A percentile compares a stretch with the other conserved stretches of the same genome.
phyloP scores from a whole-genome alignment of 2,329 filamentous ascomycete species.

The Colletotrichum incanum region DNA sequence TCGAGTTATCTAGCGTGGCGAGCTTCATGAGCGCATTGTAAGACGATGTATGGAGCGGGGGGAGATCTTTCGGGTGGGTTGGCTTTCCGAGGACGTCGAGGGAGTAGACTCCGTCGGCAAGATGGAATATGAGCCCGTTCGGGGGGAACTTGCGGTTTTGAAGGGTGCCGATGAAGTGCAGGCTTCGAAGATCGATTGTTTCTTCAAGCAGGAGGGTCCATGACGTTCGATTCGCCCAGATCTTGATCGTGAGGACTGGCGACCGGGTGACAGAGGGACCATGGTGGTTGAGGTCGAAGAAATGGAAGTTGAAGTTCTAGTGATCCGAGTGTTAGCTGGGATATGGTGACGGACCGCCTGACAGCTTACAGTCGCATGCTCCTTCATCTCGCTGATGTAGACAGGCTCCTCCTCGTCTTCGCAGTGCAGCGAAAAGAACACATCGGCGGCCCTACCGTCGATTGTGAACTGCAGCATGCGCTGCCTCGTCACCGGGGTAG shows the following conservation, averaged over 20 bases:
- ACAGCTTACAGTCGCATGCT: constrained; percentile 76
- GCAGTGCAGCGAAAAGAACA: constrained; percentile 89
- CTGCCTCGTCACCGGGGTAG: constrained; percentile 72
- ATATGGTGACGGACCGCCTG: too few relatives aligned
- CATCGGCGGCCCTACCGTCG: constrained; percentile 82
- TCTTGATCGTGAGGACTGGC: constrained; percentile 75
- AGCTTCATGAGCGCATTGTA: constrained; percentile 92
- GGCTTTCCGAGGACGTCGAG: constrained; percentile 74
- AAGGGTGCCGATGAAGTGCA: constrained; percentile 86
- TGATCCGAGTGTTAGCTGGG: constrained; percentile 3
- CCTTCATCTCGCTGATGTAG: constrained; percentile 89
- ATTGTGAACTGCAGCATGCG: constrained; percentile 82
- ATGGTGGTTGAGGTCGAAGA: constrained; percentile 81
- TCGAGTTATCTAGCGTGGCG: constrained; percentile 89
- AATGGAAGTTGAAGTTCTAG: constrained; percentile 88
- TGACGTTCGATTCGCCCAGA: constrained; percentile 80
- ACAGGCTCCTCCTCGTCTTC: constrained; percentile 78
- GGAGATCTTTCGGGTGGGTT: constrained; percentile 68
- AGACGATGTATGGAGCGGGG: constrained; percentile 76
- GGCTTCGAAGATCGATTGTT: constrained; percentile 76
- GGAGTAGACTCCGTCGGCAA: constrained; percentile 89
- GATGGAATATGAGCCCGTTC: constrained; percentile 89
- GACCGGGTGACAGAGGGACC: constrained; percentile 76
- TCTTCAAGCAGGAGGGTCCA: constrained; percentile 80
- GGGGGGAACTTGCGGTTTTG: constrained; percentile 80